A percentile compares a stretch with the other conserved stretches of the same genome.
Evolutionary conservation across 2,329 filamentous ascomycete species (phyloP).

Genomic region (Fragosphaeria purpurea): DNA sequence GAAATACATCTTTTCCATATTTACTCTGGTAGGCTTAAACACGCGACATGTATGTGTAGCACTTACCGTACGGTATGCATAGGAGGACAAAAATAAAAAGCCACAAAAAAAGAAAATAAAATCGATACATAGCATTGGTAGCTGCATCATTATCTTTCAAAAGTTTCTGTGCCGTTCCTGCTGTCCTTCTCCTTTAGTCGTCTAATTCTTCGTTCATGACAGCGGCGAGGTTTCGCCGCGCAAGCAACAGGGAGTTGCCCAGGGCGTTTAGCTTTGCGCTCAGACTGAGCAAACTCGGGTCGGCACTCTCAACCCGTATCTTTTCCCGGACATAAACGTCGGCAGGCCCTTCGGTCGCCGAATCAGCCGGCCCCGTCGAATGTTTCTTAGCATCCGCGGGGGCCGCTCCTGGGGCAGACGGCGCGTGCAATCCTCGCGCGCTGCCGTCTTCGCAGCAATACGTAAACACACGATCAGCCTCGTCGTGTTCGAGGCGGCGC

Average conservation of each 20-base stretch:
- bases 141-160: too few relatives aligned
- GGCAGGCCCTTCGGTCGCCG: conserved; percentile 35
- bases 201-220: conserved; percentile 59
- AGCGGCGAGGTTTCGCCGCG: conserved; percentile 60
- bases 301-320: conserved; percentile 76
- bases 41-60: background rate
- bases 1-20: background rate
- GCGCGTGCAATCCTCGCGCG: conserved; percentile 7
- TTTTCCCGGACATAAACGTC: conserved; percentile 86
- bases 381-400: background rate
- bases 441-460: conserved; percentile 33
- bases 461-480: conserved; percentile 66
- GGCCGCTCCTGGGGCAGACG: conserved; percentile 5
- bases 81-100: too few relatives aligned
- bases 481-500: conserved; percentile 61
- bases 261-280: conserved; percentile 75
- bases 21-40: background rate
- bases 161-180: too few relatives aligned
- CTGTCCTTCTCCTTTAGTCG: conserved; percentile 15
- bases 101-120: too few relatives aligned
- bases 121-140: too few relatives aligned
- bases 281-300: conserved; percentile 74
- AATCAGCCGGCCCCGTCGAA: too few relatives aligned
- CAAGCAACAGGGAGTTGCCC: conserved; percentile 60
- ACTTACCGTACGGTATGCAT: too few relatives aligned